These are phyloP conservation scores for Auricularia sp. DNA, from an alignment of 768 basidiomycete species.

Conservation along the genomic window DNA sequence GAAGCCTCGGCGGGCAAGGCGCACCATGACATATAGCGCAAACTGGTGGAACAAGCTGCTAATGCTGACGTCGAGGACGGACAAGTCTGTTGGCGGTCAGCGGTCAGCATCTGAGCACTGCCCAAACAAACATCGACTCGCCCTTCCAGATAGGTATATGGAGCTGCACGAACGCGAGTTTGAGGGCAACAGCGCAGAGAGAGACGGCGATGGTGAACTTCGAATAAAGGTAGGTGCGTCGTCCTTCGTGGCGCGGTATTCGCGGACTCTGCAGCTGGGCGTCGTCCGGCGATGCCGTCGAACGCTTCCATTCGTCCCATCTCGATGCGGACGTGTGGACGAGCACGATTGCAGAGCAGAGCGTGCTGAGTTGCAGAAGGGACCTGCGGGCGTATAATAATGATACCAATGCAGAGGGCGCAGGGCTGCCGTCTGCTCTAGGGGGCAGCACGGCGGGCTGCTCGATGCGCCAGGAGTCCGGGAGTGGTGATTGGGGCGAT, in stretches of 20 bases:
- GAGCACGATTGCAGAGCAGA: constrained; percentile 72
- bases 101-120: neutral
- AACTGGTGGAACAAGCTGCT: constrained; percentile 83
- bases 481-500: constrained; percentile 25
- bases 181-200: constrained; percentile 38
- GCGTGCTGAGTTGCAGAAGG: constrained; percentile 67
- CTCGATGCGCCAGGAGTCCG: constrained; percentile 71
- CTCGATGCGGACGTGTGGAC: constrained; percentile 72
- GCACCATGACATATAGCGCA: constrained; percentile 77
- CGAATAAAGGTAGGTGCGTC: constrained; percentile 52
- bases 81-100: constrained; percentile 47
- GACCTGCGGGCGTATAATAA: constrained; percentile 62
- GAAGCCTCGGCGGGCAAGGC: constrained; percentile 89
- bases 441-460: constrained; percentile 43
- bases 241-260: constrained; percentile 39
- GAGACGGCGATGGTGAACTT: constrained; percentile 52
- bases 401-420: constrained; percentile 40
- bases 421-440: constrained; percentile 22
- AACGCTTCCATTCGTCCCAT: constrained; percentile 45
- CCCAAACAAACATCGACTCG: constrained; percentile 26
- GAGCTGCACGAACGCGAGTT: constrained; percentile 32
- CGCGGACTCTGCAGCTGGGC: neutral
- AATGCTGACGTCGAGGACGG: constrained; percentile 60
- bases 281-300: neutral
- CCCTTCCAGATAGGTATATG: constrained; percentile 60